Base-by-base conservation (phyloP, 306 rosid genomes). In the Sicyos baderoa region DNA sequence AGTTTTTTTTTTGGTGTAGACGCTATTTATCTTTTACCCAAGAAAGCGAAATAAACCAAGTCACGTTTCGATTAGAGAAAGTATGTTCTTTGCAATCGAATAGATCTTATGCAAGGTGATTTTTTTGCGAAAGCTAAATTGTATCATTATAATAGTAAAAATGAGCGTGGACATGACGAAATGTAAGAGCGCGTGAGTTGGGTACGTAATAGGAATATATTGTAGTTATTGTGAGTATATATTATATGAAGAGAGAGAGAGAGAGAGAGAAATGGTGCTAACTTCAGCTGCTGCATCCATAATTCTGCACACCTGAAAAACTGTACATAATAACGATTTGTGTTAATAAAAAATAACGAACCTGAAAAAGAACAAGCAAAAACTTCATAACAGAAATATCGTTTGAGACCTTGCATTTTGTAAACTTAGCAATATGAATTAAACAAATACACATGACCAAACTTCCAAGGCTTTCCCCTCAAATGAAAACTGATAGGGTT, bases 181-280 rank as follows among this genome's bases (percentile, higher is more conserved):
- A 22, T 16, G 6, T 53, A 16, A 44, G 21, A 14, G 66, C 75
- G 75, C 64, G 75, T 55, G 75, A 25, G 54, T 3, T 18, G 1
- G 29, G n/a, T n/a, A n/a, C n/a, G n/a, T n/a, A n/a, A n/a, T 3
- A 25, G 29, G 29, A 25, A 25, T 25, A 25, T 25, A 25, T 25
- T 54, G 75, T 9, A 37, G 9, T 37, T 37, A 37, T 37, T 25
- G 29, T 25, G 29, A 25, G 65, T 17, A 55, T 37, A 57, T 71
- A 57, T 16, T 37, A 3, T 21, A 66, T 42, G 32, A 49, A 25
- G 44, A 37, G n/a, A n/a, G 35, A 8, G 5, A 57, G 22, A 57
- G 64, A 50, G 74, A 56, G 45, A 40, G 77, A 67, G 83, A 67
- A 54, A 80, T 57, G 76, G 78, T 78, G 68, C 79, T 71, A 72